Conservation (phyloP, 345 rosid species). For the Cardamine chenopodiifolia region DNA sequence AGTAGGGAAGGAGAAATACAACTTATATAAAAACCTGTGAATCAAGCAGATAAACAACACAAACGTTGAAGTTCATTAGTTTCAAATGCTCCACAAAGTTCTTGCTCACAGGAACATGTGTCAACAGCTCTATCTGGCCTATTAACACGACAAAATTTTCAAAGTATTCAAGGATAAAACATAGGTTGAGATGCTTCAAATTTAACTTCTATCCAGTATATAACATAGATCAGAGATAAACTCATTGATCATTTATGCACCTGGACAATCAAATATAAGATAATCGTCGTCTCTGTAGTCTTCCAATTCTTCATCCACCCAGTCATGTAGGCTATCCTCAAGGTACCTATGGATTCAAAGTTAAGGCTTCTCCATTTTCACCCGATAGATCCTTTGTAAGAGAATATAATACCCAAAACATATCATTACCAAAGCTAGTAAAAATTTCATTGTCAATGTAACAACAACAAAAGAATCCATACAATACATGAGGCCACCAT, state of each 20-base stretch:
- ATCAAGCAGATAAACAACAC: constrained; percentile 84
- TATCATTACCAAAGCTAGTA: background rate
- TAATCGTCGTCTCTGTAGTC: constrained; percentile 84
- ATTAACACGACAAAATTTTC: constrained; percentile 5
- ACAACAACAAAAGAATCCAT: constrained; percentile 72
- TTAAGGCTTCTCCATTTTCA: constrained; percentile 50
- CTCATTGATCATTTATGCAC: constrained; percentile 39
- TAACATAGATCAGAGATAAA: background rate
- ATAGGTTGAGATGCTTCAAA: background rate
- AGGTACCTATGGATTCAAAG: constrained; percentile 59
- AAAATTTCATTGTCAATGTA: background rate
- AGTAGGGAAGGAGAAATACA: background rate
- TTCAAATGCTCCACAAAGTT: constrained; percentile 90
- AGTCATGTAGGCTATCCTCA: constrained; percentile 73
- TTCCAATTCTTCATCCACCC: constrained; percentile 85
- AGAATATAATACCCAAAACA: background rate
- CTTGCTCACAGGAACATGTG: constrained; percentile 85
- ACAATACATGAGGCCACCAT: constrained; percentile 86
- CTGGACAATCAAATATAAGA: constrained; percentile 90
- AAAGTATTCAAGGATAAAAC: background rate
- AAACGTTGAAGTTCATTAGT: constrained; percentile 77
- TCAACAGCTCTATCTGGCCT: constrained; percentile 92
- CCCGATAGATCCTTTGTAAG: background rate
- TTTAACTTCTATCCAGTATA: no score
- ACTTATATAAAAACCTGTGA: constrained; percentile 67